These are phyloP conservation scores for Oryza brachyantha DNA, from an alignment of 176 grass and related monocot genomes.

Conservation along the genomic window DNA sequence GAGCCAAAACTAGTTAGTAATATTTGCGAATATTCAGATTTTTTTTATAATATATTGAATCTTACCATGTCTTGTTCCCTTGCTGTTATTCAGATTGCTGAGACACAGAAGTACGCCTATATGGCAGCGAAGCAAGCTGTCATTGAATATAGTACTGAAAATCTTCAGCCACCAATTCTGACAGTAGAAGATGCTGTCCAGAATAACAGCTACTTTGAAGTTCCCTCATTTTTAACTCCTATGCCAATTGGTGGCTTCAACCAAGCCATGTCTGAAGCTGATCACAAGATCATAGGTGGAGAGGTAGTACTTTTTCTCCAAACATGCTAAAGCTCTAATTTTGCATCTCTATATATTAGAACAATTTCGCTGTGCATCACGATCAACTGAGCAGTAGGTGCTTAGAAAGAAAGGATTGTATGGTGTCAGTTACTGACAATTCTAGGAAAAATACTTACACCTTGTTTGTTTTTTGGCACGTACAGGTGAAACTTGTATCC, in stretches of 20 bases:
- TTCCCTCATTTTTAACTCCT: conserved; percentile 42
- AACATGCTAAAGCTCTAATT: neutral
- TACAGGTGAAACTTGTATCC: conserved; percentile 73
- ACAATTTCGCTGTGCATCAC: neutral
- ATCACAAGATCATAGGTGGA: conserved; percentile 73
- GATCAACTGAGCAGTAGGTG: neutral
- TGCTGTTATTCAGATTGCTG: conserved; percentile 54
- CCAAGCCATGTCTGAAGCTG: conserved; percentile 80
- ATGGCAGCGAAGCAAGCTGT: conserved; percentile 73
- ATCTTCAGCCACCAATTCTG: conserved; percentile 70
- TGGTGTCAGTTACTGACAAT: neutral
- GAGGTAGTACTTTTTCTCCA: conserved; percentile 40
- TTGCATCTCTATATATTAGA: neutral
- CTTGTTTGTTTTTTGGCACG: neutral
- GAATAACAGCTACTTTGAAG: conserved; percentile 52
- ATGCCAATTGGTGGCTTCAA: conserved; percentile 62
- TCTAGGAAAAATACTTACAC: neutral
- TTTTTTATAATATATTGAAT: neutral
- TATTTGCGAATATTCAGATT: neutral
- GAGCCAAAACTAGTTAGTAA: neutral
- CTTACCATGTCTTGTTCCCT: conserved; percentile 6
- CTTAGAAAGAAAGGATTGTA: neutral
- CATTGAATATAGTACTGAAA: conserved; percentile 62
- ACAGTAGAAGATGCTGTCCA: conserved; percentile 71
- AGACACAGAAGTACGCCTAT: conserved; percentile 73